Evolutionary conservation across 2,329 filamentous ascomycete genomes (phyloP).

Genomic region (Atkinsonella hypoxylon): DNA sequence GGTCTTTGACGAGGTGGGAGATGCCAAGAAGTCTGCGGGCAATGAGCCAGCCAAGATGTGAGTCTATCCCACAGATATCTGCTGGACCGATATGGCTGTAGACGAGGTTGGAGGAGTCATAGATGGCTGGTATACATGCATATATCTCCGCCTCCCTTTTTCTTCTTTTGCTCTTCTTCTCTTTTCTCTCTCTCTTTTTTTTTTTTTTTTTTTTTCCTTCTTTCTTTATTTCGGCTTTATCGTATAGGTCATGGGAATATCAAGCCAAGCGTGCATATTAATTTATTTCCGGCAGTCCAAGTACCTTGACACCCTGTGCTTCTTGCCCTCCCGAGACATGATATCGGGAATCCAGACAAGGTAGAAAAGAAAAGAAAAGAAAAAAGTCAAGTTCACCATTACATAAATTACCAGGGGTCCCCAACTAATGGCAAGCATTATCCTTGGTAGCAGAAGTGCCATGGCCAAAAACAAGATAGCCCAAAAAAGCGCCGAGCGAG

Average conservation of each 20-base stretch:
- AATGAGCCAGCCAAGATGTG: conserved; percentile 23
- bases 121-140: background rate
- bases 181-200: too few species aligned
- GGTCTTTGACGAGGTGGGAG: conserved; percentile 29
- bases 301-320: too few species aligned
- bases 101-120: too few species aligned
- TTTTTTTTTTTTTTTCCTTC: too few species aligned
- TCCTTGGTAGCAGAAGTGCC: conserved; percentile 63
- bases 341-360: background rate
- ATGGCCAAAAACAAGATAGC: conserved; percentile 72
- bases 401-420: background rate
- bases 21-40: conserved; percentile 17
- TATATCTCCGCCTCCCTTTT: background rate
- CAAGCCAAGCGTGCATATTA: background rate
- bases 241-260: background rate
- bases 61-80: background rate
- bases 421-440: conserved; percentile 71
- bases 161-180: too few species aligned
- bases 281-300: too few species aligned
- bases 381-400: background rate
- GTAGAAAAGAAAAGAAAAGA: too few species aligned
- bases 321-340: too few species aligned
- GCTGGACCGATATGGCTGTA: too few species aligned
- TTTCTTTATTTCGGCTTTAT: too few species aligned
- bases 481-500: conserved; percentile 75